Conservation (phyloP, 108 stramenopile species). For the Cylindrotheca fusiformis region DNA sequence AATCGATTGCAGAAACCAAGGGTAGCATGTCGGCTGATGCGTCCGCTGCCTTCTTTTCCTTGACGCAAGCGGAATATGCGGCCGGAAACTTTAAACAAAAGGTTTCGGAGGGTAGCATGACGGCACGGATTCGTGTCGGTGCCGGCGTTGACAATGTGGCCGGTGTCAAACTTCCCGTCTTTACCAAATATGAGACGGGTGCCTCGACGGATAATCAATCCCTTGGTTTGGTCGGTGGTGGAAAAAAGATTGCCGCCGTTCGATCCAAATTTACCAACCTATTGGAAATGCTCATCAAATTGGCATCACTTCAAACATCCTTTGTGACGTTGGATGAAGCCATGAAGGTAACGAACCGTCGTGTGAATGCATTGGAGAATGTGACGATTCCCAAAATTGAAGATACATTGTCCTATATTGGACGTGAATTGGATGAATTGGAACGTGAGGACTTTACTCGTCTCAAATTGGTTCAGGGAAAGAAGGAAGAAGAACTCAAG, state of each 20-base stretch:
- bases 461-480: slow-evolving; percentile 93
- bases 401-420: slow-evolving; percentile 88
- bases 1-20: slow-evolving; percentile 93
- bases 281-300: slow-evolving; percentile 88
- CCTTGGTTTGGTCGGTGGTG: slow-evolving; percentile 94
- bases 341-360: slow-evolving; percentile 96
- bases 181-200: slow-evolving; percentile 93
- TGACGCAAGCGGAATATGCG: slow-evolving; percentile 98
- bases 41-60: slow-evolving; percentile 87
- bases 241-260: slow-evolving; percentile 90
- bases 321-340: slow-evolving; percentile 98
- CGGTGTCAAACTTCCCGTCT: slow-evolving; percentile 97
- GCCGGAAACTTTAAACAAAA: slow-evolving; percentile 97
- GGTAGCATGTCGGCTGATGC: slow-evolving; percentile 83
- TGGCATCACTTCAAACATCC: slow-evolving; percentile 96
- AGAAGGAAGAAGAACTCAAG: slow-evolving; percentile 64
- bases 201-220: slow-evolving; percentile 84
- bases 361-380: slow-evolving; percentile 98
- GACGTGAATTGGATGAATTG: slow-evolving; percentile 96
- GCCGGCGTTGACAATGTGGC: slow-evolving; percentile 96
- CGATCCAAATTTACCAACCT: slow-evolving; percentile 89
- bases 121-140: slow-evolving; percentile 81
- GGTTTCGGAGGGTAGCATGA: slow-evolving; percentile 88
- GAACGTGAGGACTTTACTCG: slow-evolving; percentile 99
- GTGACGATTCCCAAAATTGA: slow-evolving; percentile 98